Percentiles rank a stretch among this genome's conserved stretches.
These are phyloP conservation scores for Datura wrightii DNA, from an alignment of 257 asterid genomes.

Conservation along the genomic window DNA sequence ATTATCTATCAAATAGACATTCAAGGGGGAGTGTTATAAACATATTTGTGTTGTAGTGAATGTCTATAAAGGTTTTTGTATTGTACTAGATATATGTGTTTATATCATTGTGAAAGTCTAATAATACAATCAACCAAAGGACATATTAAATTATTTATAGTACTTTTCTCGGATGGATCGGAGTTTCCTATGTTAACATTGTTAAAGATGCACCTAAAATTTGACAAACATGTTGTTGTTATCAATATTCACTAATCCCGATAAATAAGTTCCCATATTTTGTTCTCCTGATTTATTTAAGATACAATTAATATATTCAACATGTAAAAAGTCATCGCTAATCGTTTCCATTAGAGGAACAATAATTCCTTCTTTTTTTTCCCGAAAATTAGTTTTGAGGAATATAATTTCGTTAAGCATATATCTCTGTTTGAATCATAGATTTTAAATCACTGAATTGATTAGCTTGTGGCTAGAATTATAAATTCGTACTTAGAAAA, in stretches of 20 bases:
- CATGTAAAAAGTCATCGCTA: neutral
- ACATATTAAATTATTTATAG: neutral
- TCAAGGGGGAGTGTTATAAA: too few relatives aligned
- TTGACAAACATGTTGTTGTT: neutral
- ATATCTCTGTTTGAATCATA: neutral
- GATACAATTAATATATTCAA: neutral
- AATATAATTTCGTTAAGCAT: neutral
- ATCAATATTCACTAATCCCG: too few relatives aligned
- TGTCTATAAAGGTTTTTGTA: too few relatives aligned
- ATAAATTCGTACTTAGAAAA: fast-evolving
- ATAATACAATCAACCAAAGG: neutral
- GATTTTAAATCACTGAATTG: neutral
- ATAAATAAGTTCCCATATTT: too few relatives aligned
- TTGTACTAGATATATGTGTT: too few relatives aligned
- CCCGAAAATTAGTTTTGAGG: neutral
- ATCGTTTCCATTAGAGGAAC: neutral
- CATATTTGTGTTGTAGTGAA: too few relatives aligned
- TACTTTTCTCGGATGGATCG: neutral
- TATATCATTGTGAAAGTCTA: too few relatives aligned
- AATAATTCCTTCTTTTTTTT: neutral
- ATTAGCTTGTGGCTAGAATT: neutral
- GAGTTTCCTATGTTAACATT: neutral
- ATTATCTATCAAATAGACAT: too few relatives aligned
- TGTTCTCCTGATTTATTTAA: too few relatives aligned
- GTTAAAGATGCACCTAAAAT: neutral